Evolutionary conservation across 805 yeast genomes (phyloP), one percentile per base, ranked within the genome.

Genomic region (Cyberlindnera maclurae): DNA sequence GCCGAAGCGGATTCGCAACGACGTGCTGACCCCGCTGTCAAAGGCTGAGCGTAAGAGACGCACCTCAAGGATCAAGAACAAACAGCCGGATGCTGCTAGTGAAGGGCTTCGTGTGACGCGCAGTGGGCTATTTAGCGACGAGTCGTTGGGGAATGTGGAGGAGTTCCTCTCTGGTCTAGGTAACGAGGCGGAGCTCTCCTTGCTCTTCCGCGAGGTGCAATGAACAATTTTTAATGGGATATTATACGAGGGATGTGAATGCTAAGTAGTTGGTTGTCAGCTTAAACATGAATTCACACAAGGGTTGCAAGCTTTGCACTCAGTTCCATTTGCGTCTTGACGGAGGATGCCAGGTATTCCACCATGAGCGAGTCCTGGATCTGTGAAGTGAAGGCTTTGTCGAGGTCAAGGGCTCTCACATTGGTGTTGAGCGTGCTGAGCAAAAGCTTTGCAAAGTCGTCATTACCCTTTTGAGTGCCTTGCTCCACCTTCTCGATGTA

Each of bases 261-360:
- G n/a, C 5, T 12, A n/a, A 12, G 15, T 27, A 27, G 11, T 27
- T 27, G 5, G 5, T 27, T 13, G 29, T 27, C 29, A 27, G 15
- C n/a, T 12, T 8, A 27, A 12, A 27, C 29, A 27, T 12, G 11
- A 6, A 27, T 12, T 27, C n/a, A 27, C 29, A 27, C 15, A 27
- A 27, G 15, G 27, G 81, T 76, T 34, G 86, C 79, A 53, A 85
- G 71, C 59, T 83, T 77, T 34, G 87, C 78, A 53, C 87, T 77
- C 55, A 82, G 69, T 58, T 82, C 89, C 47, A 85, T 71, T 65
- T 87, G 96, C 46, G 87, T 82, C 65, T 82, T 84, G 51, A 87
- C 78, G 39, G 93, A 83, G 49, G 81, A 77, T 41, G 95, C 81
- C 62, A 87, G 71, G 57, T 81, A 83, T 57, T 84, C 90, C 46